phyloP scores from a whole-genome alignment of 2,329 filamentous ascomycete genomes.

The Colletotrichum sp. region DNA sequence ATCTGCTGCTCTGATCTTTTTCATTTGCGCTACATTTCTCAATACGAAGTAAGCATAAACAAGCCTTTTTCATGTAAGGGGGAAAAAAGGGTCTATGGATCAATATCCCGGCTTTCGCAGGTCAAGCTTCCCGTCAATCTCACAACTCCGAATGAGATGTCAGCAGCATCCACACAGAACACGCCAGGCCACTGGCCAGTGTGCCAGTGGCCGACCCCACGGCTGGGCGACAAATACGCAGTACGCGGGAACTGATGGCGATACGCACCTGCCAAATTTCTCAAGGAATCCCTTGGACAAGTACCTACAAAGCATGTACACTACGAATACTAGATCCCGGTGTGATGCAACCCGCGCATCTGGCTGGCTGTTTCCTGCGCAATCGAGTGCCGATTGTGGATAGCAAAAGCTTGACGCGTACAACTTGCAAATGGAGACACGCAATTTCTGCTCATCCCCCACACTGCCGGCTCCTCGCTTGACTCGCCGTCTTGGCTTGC shows the following conservation, averaged over 20 bases:
- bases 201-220: not conserved
- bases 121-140: conserved; percentile 11
- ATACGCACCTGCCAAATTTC: not conserved
- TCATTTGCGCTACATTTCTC: not conserved
- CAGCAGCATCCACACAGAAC: not conserved
- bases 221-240: not conserved
- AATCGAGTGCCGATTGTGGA: not conserved
- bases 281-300: not conserved
- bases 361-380: not conserved
- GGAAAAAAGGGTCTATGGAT: not conserved
- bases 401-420: conserved; percentile 9
- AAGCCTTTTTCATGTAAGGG: not conserved
- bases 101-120: not conserved
- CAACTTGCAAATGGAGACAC: not conserved
- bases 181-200: not conserved
- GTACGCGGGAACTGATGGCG: not conserved
- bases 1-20: not conserved
- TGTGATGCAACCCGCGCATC: not conserved
- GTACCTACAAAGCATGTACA: not conserved
- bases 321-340: not conserved
- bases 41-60: not conserved
- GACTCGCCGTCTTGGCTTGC: not conserved
- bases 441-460: not conserved
- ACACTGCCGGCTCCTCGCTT: not conserved
- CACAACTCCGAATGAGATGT: not conserved